These are phyloP conservation scores for Diospyros kaki DNA, from an alignment of 148 eudicot genomes.

Conservation along the genomic window DNA sequence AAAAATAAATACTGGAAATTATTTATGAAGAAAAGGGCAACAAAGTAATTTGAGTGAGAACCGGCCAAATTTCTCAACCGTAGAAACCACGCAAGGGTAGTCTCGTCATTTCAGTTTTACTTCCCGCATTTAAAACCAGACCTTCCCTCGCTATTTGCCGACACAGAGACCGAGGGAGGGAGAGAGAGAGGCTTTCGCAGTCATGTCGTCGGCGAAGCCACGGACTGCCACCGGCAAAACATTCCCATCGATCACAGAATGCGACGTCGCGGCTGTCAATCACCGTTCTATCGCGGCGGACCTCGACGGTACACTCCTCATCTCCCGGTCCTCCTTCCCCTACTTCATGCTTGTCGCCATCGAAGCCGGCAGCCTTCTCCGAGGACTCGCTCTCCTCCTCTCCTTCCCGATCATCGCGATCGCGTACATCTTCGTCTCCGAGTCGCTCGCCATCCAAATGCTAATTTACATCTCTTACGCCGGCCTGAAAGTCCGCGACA, in stretches of 20 bases:
- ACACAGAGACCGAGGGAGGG: constrained; percentile 6
- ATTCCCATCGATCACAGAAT: constrained; percentile 53
- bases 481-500: constrained; percentile 62
- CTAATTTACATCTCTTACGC: constrained; percentile 74
- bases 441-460: constrained; percentile 68
- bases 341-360: constrained; percentile 89
- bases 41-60: background rate
- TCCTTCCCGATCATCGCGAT: constrained; percentile 64
- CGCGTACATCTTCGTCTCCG: constrained; percentile 80
- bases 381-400: constrained; percentile 69
- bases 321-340: constrained; percentile 67
- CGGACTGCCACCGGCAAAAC: constrained; percentile 2
- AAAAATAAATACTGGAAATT: no score
- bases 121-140: constrained; percentile 34
- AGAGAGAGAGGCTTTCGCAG: background rate
- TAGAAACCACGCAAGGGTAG: background rate
- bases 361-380: constrained; percentile 83
- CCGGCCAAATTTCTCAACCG: constrained; percentile 12
- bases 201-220: constrained; percentile 24
- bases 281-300: constrained; percentile 81
- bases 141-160: constrained; percentile 24
- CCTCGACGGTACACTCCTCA: constrained; percentile 86
- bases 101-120: constrained; percentile 16
- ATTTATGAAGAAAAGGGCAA: background rate
- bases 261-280: constrained; percentile 30